These are phyloP conservation scores for Tolypocladium tropicale DNA, from an alignment of 2,329 filamentous ascomycete genomes.

Conservation along the genomic window DNA sequence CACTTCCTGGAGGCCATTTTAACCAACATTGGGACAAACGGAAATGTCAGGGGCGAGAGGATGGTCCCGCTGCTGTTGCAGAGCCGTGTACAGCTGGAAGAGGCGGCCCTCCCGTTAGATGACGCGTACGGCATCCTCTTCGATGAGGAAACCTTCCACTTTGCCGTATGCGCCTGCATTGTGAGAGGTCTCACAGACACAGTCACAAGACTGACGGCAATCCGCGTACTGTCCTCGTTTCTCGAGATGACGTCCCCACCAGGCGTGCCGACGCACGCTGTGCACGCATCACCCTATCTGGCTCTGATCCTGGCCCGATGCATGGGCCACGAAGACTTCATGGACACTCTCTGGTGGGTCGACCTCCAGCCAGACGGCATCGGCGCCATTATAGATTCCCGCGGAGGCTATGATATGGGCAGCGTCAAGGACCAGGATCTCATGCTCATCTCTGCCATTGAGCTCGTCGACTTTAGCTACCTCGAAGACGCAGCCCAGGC, in stretches of 20 bases:
- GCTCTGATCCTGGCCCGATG: conserved; percentile 48
- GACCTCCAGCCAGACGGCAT: conserved; percentile 36
- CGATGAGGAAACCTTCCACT: conserved; percentile 53
- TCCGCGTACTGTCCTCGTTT: conserved; percentile 52
- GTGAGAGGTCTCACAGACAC: conserved; percentile 54
- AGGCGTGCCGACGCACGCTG: conserved; percentile 6
- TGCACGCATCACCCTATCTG: conserved; percentile 44
- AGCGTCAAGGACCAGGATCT: conserved; percentile 50
- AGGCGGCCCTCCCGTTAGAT: conserved; percentile 51
- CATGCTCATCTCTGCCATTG: conserved; percentile 51
- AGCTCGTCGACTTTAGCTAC: conserved; percentile 55
- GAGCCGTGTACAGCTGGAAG: conserved; percentile 49
- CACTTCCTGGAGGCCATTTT: conserved; percentile 55
- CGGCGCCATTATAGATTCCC: conserved; percentile 11
- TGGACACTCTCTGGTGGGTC: conserved; percentile 51
- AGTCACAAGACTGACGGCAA: conserved; percentile 45
- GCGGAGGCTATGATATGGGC: conserved; percentile 21
- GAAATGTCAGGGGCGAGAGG: conserved; percentile 46
- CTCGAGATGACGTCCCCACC: conserved; percentile 26
- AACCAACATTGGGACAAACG: conserved; percentile 51
- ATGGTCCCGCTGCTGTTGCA: conserved; percentile 52
- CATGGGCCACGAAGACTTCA: conserved; percentile 46
- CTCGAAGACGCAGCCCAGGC: conserved; percentile 53
- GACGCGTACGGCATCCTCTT: conserved; percentile 58
- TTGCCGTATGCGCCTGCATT: conserved; percentile 54